Conservation (phyloP, 208 protist genomes). For the Porcisia hertigi region DNA sequence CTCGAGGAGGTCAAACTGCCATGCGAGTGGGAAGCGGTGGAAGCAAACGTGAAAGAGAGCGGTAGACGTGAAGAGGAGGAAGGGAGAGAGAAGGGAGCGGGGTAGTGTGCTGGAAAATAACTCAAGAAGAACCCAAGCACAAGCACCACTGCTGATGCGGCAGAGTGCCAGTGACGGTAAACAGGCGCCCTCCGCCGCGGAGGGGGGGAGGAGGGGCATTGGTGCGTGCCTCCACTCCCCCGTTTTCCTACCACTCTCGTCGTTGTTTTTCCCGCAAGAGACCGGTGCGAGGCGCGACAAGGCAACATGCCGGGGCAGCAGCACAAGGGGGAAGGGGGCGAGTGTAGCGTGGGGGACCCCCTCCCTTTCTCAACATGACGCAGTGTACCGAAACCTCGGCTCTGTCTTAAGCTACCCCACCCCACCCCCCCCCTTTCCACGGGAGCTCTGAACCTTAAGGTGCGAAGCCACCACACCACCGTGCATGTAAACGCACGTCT, state of each 20-base stretch:
- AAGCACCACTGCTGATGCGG: not conserved
- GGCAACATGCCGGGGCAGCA: not conserved
- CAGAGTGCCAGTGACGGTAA: not conserved
- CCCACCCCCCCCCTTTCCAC: not conserved
- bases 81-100: not conserved
- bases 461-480: not conserved
- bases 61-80: not conserved
- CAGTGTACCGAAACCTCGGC: not conserved
- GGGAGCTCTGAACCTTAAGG: not conserved
- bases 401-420: not conserved
- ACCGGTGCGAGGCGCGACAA: not conserved
- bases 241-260: not conserved
- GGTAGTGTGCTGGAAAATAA: not conserved
- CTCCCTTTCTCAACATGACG: no score
- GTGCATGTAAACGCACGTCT: not conserved
- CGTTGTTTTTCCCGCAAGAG: not conserved
- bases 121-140: not conserved
- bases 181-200: not conserved
- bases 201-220: not conserved
- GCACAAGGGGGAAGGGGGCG: no score
- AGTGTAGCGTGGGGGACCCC: not conserved
- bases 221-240: not conserved
- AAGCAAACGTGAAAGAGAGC: conserved; percentile 4
- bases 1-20: not conserved
- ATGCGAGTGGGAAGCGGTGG: not conserved